Evolutionary conservation across 805 yeast species (phyloP).

Genomic region (Diddensiella transvaalensis): DNA sequence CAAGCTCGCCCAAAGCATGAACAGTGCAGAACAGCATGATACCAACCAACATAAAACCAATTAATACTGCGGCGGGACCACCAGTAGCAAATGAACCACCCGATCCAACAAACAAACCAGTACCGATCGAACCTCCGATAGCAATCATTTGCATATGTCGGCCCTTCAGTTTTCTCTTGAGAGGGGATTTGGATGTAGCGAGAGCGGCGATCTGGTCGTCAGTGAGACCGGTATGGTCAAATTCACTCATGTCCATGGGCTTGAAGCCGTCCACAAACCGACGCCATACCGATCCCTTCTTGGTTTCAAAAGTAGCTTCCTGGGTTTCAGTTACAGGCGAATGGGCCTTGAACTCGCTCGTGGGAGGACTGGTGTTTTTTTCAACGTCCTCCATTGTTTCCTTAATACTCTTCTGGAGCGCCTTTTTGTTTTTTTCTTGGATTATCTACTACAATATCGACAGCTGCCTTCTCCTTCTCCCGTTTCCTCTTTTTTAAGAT

Average conservation of each 20-base stretch:
- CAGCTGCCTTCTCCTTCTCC: too few species aligned
- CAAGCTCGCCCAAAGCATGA: conserved; percentile 66
- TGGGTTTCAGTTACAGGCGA: neutral
- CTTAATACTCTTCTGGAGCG: too few species aligned
- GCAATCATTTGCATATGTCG: conserved; percentile 58
- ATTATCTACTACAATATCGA: too few species aligned
- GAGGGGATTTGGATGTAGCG: conserved; percentile 52
- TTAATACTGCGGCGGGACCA: conserved; percentile 55
- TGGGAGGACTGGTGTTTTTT: neutral
- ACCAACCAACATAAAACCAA: conserved; percentile 60
- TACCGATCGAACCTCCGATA: conserved; percentile 81
- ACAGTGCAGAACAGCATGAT: conserved; percentile 61
- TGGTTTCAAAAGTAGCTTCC: conserved; percentile 4
- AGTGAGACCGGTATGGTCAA: conserved; percentile 27
- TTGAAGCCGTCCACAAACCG: conserved; percentile 43
- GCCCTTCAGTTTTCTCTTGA: conserved; percentile 41
- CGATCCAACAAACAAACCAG: conserved; percentile 58
- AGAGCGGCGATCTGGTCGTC: conserved; percentile 36
- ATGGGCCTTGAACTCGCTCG: neutral
- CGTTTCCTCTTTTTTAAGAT: too few species aligned
- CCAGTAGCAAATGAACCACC: conserved; percentile 46
- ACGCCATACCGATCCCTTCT: conserved; percentile 15
- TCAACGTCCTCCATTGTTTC: conserved; percentile 1
- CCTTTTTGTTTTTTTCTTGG: too few species aligned
- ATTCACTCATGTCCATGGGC: conserved; percentile 40